Conservation (phyloP, 768 basidiomycete species). For the Xanthoconium stramineum region DNA sequence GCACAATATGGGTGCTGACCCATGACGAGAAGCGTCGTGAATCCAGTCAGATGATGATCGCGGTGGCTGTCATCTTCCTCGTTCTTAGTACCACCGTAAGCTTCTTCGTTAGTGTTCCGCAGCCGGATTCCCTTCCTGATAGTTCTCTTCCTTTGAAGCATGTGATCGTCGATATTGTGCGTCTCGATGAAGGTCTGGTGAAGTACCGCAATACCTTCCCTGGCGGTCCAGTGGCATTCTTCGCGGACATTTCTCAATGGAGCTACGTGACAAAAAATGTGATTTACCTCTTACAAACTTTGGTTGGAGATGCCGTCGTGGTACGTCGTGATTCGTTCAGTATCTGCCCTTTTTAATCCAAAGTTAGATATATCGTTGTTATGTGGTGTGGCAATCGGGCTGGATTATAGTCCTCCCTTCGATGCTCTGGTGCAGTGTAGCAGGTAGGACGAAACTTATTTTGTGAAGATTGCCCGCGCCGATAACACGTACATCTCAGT, state of each 20-base stretch:
- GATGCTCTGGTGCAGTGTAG: background rate
- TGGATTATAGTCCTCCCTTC: background rate
- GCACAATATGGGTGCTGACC: background rate
- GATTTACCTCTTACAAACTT: background rate
- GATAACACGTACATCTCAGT: background rate
- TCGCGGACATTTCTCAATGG: background rate
- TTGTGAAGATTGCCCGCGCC: background rate
- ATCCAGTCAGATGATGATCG: background rate
- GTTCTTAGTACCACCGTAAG: background rate
- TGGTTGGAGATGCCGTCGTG: background rate
- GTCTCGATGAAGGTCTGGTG: background rate
- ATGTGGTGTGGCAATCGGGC: background rate
- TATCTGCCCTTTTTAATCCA: background rate
- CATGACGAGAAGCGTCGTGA: background rate
- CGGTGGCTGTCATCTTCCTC: background rate
- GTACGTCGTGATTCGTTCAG: background rate
- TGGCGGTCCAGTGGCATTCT: too few species aligned
- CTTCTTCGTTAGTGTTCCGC: background rate
- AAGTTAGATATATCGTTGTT: too few species aligned
- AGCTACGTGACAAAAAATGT: background rate
- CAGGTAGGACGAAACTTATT: background rate
- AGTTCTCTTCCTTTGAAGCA: background rate
- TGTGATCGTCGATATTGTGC: background rate
- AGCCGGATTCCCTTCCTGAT: background rate
- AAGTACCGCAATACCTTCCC: too few species aligned